Evolutionary conservation across 2,329 filamentous ascomycete genomes (phyloP), one percentile per base, ranked within the genome.

Genomic region (Scopulariopsis brevicaulis): DNA sequence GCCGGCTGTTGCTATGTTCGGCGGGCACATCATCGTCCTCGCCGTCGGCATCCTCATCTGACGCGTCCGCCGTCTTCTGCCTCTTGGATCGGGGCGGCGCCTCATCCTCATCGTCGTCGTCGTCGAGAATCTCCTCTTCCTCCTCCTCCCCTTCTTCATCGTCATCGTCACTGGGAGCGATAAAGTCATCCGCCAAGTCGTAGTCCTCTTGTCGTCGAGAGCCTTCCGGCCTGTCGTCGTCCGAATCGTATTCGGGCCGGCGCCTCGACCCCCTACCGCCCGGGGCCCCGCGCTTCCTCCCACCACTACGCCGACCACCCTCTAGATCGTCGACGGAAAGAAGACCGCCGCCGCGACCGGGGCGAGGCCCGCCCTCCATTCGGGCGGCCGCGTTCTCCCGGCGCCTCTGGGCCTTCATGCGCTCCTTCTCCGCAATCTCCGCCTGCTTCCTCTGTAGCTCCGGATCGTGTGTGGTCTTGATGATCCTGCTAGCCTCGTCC

Each of bases 111-210:
- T 77, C 75, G 0, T 79, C 77, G 11, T 79, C 77, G 10, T 81
- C 78, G n/a, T 80, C 77, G 43, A 78, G 64, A 3, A 80, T 62
- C 56, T 82, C 80, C 58, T 84, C 82, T 46, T 84, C 82, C 1
- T 87, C 84, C 5, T 89, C 85, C 1, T 79, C 83, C 3, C 77
- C 82, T 35, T 80, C 82, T 59, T 76, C 73, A 48, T 81, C 82
- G 50, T 91, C 89, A 59, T 90, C 87, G 63, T 90, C 88, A 64
- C 86, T 90, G 3, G 77, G 78, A 3, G 86, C 89, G 58, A 93
- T 80, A 67, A 93, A 93, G 59, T 86, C 89, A 65, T 93, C 89
- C 37, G 87, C 87, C 67, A 86, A 79, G 61, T 92, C 88, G 67
- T 93, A 93, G 64, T 87, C 84, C 62, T 90, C 86, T 60, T 86